Evolutionary conservation across 192 early-diverging fungal genomes (phyloP), one percentile per base, ranked within the genome.

Genomic region (Lobosporangium transversale): DNA sequence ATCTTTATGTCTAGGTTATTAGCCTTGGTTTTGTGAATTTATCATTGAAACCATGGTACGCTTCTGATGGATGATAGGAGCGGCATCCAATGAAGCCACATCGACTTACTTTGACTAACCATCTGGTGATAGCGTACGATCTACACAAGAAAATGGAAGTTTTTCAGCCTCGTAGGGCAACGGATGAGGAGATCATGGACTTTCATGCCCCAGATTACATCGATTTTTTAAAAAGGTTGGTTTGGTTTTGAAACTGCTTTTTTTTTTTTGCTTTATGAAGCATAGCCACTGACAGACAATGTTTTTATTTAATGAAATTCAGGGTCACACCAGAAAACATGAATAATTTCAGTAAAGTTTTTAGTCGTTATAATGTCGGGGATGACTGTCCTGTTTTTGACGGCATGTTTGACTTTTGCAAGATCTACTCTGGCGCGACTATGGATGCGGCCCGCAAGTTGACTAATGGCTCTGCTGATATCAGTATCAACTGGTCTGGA

Each of bases 301-400:
- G 14, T 49, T 49, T 68, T 24, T 0, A 48, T 57, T 31, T 59
- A 11, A 3, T 24, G 14, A 31, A 30, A 33, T 32, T 23, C 56
- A 87, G 86, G 62, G 89, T 94, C 0, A 93, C 92, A 1, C 90
- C 90, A 0, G 91, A 90, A 26, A 93, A 89, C 70, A 79, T 76
- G 79, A 86, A 86, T 66, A 76, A 74, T 32, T 85, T 86, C 61
- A 71, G 81, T 59, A 82, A 85, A 26, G 67, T 87, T 31, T 89
- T 90, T 48, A 71, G 83, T 18, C 81, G 87, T 44, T 93, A 94
- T 78, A 99, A 99, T 62, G 91, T 99, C 21, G 94, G 95, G 12
- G 98, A 99, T 57, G 98, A 99, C 81, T 98, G 97, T 62, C 98
- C 98, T 4, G 92, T 98, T 11, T 99, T 97, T 82, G 94, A 95